Evolutionary conservation across 2,329 filamentous ascomycete genomes (phyloP).

Genomic region (Trichoderma hamatum): DNA sequence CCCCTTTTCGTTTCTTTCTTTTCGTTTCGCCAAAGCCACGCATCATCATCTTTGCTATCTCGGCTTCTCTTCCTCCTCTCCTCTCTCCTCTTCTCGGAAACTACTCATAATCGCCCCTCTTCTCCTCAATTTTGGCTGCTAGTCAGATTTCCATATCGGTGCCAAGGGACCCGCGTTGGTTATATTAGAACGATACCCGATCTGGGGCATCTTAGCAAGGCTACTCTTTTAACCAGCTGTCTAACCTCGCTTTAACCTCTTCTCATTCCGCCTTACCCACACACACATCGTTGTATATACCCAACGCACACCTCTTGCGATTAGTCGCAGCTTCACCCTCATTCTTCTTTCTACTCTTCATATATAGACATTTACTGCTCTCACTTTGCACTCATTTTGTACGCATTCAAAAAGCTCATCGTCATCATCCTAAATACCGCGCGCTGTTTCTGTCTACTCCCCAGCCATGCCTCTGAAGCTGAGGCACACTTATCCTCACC

Average conservation of each 20-base stretch:
- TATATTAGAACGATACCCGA: constrained; percentile 25
- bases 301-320: neutral
- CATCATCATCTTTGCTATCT: neutral
- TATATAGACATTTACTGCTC: constrained; percentile 21
- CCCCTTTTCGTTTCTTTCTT: neutral
- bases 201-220: constrained; percentile 27
- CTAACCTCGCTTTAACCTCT: constrained; percentile 21
- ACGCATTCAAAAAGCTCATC: neutral
- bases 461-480: constrained; percentile 42
- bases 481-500: constrained; percentile 36
- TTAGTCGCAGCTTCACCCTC: neutral
- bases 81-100: neutral
- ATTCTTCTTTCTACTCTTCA: constrained; percentile 19
- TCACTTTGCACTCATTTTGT: neutral
- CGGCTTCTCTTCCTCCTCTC: neutral
- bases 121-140: constrained; percentile 4
- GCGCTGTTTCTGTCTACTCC: neutral
- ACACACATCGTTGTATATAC: neutral
- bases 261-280: constrained; percentile 6
- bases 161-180: constrained; percentile 11
- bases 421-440: neutral
- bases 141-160: constrained; percentile 1
- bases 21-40: constrained; percentile 1
- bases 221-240: constrained; percentile 12
- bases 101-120: neutral